These are phyloP conservation scores for Hypoxylon sp. DNA, from an alignment of 2,329 filamentous ascomycete genomes.

Conservation along the genomic window DNA sequence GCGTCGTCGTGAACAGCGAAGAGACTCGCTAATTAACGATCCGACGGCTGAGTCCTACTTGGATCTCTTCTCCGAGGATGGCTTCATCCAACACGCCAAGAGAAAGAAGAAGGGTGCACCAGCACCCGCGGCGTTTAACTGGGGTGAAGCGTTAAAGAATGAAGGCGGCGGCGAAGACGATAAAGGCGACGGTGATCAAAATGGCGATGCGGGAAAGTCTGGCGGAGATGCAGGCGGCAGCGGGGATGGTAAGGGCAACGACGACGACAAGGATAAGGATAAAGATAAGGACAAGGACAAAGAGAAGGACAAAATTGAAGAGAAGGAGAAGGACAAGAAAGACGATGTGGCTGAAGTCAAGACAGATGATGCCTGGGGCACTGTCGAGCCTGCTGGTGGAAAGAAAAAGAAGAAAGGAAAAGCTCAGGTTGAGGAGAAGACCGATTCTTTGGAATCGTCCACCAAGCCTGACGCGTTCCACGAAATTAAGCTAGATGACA, in stretches of 20 bases:
- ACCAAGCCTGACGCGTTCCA: conserved; percentile 71
- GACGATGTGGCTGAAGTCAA: conserved; percentile 59
- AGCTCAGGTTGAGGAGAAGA: conserved; percentile 56
- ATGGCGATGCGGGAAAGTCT: conserved; percentile 54
- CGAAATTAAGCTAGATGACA: conserved; percentile 77
- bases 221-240: conserved; percentile 54
- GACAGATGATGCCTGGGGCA: conserved; percentile 67
- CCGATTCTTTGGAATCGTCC: conserved; percentile 53
- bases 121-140: conserved; percentile 32
- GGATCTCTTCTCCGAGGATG: conserved; percentile 71
- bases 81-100: conserved; percentile 68
- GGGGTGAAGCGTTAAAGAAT: conserved; percentile 54
- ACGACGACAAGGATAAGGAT: conserved; percentile 64
- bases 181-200: conserved; percentile 55
- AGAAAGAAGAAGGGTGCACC: conserved; percentile 59
- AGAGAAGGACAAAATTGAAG: conserved; percentile 47
- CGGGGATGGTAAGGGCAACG: conserved; percentile 54
- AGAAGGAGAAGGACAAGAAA: conserved; percentile 44
- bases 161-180: conserved; percentile 55
- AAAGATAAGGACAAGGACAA: conserved; percentile 42
- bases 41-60: conserved; percentile 64
- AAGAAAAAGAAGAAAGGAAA: conserved; percentile 68
- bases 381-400: conserved; percentile 61
- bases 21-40: conserved; percentile 60
- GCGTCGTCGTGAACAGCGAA: conserved; percentile 51